These are phyloP conservation scores for Cladosporium sp. DNA, from an alignment of 2,329 filamentous ascomycete genomes.

Conservation along the genomic window DNA sequence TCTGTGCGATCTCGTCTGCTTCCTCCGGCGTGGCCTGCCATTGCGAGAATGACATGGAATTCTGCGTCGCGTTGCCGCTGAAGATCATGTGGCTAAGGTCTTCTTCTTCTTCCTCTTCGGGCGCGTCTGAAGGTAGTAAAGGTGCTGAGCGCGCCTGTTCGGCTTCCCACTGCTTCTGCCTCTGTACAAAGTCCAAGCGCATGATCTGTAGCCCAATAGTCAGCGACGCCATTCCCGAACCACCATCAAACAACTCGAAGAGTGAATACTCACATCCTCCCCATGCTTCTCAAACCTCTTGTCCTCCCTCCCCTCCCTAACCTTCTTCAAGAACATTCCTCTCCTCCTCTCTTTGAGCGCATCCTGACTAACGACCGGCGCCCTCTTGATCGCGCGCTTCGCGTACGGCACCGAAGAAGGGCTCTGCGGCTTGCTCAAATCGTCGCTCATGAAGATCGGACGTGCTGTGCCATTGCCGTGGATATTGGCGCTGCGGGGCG, in stretches of 20 bases:
- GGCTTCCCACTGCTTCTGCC: constrained; percentile 47
- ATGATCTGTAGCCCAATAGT: constrained; percentile 42
- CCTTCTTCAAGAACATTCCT: constrained; percentile 66
- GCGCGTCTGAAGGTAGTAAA: constrained; percentile 34
- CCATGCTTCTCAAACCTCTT: constrained; percentile 47
- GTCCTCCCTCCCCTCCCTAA: constrained; percentile 47
- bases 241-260: not conserved
- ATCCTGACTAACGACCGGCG: constrained; percentile 62
- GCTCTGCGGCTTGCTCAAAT: constrained; percentile 15
- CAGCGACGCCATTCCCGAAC: not conserved
- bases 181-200: constrained; percentile 47
- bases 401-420: constrained; percentile 7
- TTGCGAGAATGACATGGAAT: constrained; percentile 18
- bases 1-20: constrained; percentile 42
- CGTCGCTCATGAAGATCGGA: constrained; percentile 23
- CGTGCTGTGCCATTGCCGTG: constrained; percentile 26
- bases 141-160: constrained; percentile 45
- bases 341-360: constrained; percentile 64
- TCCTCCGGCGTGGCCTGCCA: constrained; percentile 34
- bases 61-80: constrained; percentile 22
- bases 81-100: constrained; percentile 22
- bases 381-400: constrained; percentile 58
- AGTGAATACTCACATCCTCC: constrained; percentile 43
- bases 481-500: constrained; percentile 45
- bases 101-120: constrained; percentile 27